These are phyloP conservation scores for Jackrogersella multiformis DNA, from an alignment of 495 filamentous ascomycete species.

Conservation along the genomic window DNA sequence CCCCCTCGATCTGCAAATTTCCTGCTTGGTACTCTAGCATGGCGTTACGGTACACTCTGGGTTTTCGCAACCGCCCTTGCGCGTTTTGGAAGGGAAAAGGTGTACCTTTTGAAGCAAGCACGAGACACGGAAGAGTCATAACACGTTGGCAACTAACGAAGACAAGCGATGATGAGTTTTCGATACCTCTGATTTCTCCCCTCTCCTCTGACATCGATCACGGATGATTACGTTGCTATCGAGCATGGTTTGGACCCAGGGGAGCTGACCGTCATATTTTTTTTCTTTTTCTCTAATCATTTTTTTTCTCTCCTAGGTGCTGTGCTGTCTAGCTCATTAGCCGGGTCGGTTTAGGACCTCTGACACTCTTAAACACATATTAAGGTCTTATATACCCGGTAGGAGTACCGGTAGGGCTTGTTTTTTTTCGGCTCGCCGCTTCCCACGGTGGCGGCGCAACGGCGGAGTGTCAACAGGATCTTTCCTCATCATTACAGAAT, in stretches of 20 bases:
- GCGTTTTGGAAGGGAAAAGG: not conserved
- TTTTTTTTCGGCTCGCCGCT: too few species aligned
- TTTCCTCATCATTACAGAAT: not conserved
- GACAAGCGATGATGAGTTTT: not conserved
- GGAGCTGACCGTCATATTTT: too few species aligned
- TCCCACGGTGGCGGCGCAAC: too few species aligned
- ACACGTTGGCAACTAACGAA: not conserved
- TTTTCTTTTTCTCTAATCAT: not conserved
- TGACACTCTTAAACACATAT: too few species aligned
- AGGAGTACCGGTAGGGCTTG: too few species aligned
- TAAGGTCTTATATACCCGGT: too few species aligned
- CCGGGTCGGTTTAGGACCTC: too few species aligned
- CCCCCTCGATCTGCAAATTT: not conserved
- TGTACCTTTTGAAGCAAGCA: not conserved
- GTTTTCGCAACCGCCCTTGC: not conserved
- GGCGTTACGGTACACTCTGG: slow-evolving; percentile 8
- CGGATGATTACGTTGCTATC: not conserved
- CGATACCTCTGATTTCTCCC: slow-evolving; percentile 4
- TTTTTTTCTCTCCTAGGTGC: not conserved
- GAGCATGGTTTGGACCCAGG: not conserved
- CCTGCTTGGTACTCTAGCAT: not conserved
- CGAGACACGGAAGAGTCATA: not conserved
- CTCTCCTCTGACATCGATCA: not conserved
- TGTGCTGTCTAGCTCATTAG: not conserved
- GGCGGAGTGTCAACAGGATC: not conserved